These are phyloP conservation scores for Rubia tinctorum DNA, from an alignment of 305 asterid species.

Conservation along the genomic window DNA sequence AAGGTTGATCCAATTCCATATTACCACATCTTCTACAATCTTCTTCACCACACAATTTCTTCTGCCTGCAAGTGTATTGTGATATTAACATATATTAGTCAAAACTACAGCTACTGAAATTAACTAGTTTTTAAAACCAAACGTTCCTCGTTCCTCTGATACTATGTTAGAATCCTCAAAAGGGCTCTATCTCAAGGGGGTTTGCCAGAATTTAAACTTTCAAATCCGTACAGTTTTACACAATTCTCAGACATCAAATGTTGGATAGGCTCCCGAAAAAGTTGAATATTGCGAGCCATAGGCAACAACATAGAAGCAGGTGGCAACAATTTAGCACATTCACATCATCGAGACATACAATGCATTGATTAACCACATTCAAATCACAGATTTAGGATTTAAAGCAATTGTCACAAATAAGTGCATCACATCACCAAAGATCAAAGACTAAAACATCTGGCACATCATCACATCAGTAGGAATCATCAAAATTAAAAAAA, in stretches of 20 bases:
- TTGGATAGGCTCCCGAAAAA: not conserved
- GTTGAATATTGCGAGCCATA: not conserved
- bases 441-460: not conserved
- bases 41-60: slow-evolving; percentile 89
- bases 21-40: slow-evolving; percentile 77
- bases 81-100: not conserved
- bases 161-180: not conserved
- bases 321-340: not conserved
- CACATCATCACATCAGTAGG: not conserved
- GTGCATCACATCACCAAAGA: not conserved
- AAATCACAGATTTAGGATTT: not conserved
- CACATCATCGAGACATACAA: not conserved
- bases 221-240: not conserved
- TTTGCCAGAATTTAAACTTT: not conserved
- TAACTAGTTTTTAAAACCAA: not conserved
- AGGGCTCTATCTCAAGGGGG: not conserved
- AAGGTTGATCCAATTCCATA: slow-evolving; percentile 56
- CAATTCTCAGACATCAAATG: not conserved
- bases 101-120: not conserved
- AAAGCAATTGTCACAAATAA: not conserved
- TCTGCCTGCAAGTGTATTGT: slow-evolving; percentile 46
- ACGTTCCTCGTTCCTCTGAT: not conserved
- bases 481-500: not conserved
- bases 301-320: not conserved
- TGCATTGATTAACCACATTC: not conserved